phyloP scores from a whole-genome alignment of 2,329 filamentous ascomycete species.

The Endothia cerciana region DNA sequence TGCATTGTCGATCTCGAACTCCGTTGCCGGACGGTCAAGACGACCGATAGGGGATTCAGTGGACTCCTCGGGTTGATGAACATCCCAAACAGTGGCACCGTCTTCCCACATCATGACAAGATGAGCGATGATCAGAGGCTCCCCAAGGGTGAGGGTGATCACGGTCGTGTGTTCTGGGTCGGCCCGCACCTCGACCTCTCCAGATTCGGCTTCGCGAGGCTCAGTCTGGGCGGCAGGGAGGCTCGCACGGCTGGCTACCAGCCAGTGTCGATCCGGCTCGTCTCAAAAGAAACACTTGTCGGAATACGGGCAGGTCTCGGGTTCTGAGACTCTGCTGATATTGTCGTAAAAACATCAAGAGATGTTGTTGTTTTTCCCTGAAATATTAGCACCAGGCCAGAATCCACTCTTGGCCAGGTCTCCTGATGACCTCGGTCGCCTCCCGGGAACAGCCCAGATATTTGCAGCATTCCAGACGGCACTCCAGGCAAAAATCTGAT shows the following conservation, averaged over 20 bases:
- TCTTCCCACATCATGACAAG: conserved; percentile 18
- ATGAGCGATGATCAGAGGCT: conserved; percentile 22
- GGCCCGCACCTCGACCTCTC: not conserved
- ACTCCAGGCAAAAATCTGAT: not conserved
- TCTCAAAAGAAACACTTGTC: not conserved
- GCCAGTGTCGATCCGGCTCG: not conserved
- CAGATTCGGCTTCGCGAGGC: not conserved
- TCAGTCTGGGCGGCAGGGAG: not conserved
- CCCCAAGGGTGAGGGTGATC: not conserved
- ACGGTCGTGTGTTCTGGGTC: conserved; percentile 10
- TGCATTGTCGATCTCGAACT: not conserved
- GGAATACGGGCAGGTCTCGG: not conserved
- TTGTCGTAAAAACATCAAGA: not conserved
- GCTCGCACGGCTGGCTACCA: not conserved
- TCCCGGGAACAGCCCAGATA: conserved; percentile 6
- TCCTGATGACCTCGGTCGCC: conserved; percentile 5
- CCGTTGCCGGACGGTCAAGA: not conserved
- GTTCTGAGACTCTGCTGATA: not conserved
- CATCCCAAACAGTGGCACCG: conserved; percentile 5
- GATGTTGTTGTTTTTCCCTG: not conserved
- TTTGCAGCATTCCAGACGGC: not conserved
- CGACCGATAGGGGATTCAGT: not conserved
- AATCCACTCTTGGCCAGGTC: conserved; percentile 5
- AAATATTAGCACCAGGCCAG: not conserved
- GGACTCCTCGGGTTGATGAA: not conserved